Conservation (phyloP, 1,284 basidiomycete species). For the Exobasidium rhododendri region DNA sequence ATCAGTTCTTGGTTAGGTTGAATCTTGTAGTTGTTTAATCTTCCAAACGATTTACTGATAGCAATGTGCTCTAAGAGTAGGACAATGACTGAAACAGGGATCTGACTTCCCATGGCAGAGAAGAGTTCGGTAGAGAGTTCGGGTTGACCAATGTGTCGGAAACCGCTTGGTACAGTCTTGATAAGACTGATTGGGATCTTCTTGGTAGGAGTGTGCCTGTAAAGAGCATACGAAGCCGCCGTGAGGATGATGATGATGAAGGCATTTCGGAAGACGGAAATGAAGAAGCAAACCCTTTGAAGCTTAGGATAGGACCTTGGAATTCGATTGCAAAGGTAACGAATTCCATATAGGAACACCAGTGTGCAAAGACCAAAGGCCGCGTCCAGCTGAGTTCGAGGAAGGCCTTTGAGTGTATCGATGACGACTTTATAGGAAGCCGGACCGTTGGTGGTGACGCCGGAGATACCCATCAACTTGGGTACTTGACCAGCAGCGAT, state of each 20-base stretch:
- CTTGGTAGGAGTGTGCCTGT: conserved; percentile 32
- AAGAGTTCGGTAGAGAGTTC: conserved; percentile 67
- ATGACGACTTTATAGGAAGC: conserved; percentile 84
- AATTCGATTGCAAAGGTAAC: conserved; percentile 64
- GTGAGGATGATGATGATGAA: conserved; percentile 60
- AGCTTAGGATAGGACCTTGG: conserved; percentile 70
- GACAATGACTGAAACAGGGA: conserved; percentile 91
- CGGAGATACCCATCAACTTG: conserved; percentile 45
- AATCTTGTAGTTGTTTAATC: conserved; percentile 94
- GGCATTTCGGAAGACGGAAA: conserved; percentile 50
- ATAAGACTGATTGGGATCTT: conserved; percentile 77
- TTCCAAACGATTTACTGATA: conserved; percentile 87
- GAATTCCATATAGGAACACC: conserved; percentile 70
- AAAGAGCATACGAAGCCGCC: conserved; percentile 56
- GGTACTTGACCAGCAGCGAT: conserved; percentile 52
- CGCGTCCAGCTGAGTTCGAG: conserved; percentile 71
- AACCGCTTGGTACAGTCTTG: conserved; percentile 63
- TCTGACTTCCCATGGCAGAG: conserved; percentile 67
- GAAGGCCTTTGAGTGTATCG: conserved; percentile 81
- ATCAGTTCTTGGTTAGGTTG: conserved; percentile 95
- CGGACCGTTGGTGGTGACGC: conserved; percentile 41
- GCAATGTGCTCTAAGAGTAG: conserved; percentile 94
- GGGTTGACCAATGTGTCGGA: conserved; percentile 69
- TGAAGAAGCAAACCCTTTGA: conserved; percentile 62
- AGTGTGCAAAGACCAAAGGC: conserved; percentile 83